phyloP scores from a whole-genome alignment of 805 yeast genomes.

The Cyberlindnera mycetangii region DNA sequence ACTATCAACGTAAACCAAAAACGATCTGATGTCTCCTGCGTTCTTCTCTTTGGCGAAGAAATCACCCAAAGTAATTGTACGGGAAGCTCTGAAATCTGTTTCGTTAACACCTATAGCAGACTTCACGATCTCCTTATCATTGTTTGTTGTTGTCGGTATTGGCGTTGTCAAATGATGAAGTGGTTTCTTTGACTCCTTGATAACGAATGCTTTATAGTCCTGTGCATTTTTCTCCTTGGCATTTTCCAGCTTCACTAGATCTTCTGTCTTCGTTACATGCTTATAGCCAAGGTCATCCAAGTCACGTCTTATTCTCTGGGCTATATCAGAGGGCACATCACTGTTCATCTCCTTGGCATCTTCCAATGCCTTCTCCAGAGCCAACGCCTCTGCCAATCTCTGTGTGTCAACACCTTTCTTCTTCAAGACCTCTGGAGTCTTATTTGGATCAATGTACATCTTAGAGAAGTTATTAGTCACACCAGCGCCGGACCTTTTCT shows the following conservation, averaged over 20 bases:
- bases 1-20: conserved; percentile 75
- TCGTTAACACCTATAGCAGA: conserved; percentile 54
- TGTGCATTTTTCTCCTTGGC: conserved; percentile 19
- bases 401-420: conserved; percentile 31
- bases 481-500: conserved; percentile 9
- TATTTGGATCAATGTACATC: not conserved
- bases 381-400: conserved; percentile 52
- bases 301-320: conserved; percentile 29
- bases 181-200: conserved; percentile 15
- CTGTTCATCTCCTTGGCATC: conserved; percentile 46
- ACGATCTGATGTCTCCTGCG: conserved; percentile 45
- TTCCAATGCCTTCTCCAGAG: conserved; percentile 56
- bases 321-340: conserved; percentile 31
- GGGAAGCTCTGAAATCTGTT: conserved; percentile 54
- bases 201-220: conserved; percentile 21
- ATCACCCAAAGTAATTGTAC: conserved; percentile 68
- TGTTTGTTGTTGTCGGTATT: too few species aligned
- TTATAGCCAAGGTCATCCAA: conserved; percentile 33
- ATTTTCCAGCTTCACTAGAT: conserved; percentile 21
- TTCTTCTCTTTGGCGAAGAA: conserved; percentile 37
- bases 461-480: not conserved
- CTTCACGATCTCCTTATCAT: conserved; percentile 46
- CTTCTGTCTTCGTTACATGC: conserved; percentile 19
- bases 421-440: conserved; percentile 1
- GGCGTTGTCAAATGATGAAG: conserved; percentile 27